Conservation (phyloP, 176 grass and related monocot species). For the Zizania latifolia region DNA sequence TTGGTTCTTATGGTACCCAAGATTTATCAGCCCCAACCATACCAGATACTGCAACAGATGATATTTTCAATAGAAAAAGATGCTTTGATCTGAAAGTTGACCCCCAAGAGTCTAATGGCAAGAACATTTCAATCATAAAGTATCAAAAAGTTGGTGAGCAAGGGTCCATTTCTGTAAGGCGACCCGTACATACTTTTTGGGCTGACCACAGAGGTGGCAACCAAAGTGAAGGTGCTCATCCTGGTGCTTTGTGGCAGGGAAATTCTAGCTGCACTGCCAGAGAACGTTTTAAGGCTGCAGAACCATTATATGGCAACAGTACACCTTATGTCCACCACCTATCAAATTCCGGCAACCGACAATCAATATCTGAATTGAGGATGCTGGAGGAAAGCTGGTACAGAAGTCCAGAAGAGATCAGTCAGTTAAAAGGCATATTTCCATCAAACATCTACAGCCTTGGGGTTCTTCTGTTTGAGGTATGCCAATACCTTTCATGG, state of each 20-base stretch:
- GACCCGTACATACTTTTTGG: constrained; percentile 16
- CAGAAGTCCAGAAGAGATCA: constrained; percentile 69
- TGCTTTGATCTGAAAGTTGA: constrained; percentile 36
- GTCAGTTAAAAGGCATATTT: constrained; percentile 29
- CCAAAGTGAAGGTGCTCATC: constrained; percentile 35
- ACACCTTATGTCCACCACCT: constrained; percentile 6
- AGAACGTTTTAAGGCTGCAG: constrained; percentile 20
- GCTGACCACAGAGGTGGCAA: constrained; percentile 31
- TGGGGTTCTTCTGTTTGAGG: constrained; percentile 98
- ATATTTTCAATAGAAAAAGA: constrained; percentile 57
- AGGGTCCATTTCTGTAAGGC: constrained; percentile 23
- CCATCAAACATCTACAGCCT: constrained; percentile 86
- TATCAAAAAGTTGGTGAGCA: constrained; percentile 57
- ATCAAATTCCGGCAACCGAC: constrained; percentile 32
- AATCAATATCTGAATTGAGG: constrained; percentile 36
- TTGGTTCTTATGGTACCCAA: constrained; percentile 54
- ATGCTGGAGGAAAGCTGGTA: constrained; percentile 92
- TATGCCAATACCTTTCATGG: constrained; percentile 28
- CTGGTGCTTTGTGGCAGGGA: constrained; percentile 21
- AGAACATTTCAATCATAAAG: constrained; percentile 45
- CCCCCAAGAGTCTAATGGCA: constrained; percentile 22
- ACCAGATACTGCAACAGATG: constrained; percentile 22
- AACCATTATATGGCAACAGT: constrained; percentile 16
- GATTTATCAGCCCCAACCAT: constrained; percentile 36
- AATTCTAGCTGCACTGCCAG: constrained; percentile 37